Evolutionary conservation across 306 rosid genomes (phyloP).

Genomic region (Vachellia collinsii): DNA sequence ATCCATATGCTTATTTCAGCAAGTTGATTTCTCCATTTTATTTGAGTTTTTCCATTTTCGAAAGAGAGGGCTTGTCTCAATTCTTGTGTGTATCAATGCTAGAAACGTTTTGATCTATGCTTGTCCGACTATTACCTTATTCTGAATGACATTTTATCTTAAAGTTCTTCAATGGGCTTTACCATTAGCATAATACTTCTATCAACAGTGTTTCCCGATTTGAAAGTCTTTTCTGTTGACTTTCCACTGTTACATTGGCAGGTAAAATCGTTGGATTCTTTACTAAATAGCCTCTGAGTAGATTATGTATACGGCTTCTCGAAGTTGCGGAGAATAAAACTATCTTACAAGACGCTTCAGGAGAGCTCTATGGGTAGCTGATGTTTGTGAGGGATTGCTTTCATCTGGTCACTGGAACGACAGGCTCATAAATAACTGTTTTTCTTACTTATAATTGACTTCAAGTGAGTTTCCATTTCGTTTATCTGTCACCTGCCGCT

Average conservation of each 20-base stretch:
- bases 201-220: neutral
- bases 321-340: constrained; percentile 14
- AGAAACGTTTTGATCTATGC: neutral
- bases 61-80: neutral
- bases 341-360: neutral
- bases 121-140: neutral
- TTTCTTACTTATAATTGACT: constrained; percentile 20
- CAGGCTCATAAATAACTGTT: constrained; percentile 16
- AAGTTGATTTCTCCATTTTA: neutral
- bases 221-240: neutral
- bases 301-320: neutral
- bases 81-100: constrained; percentile 3
- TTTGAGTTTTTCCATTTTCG: neutral
- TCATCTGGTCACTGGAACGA: constrained; percentile 8
- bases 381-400: constrained; percentile 23
- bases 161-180: constrained; percentile 9
- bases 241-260: neutral
- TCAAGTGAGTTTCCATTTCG: constrained; percentile 5
- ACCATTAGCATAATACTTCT: constrained; percentile 3
- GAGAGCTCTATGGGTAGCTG: constrained; percentile 10
- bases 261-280: constrained; percentile 24
- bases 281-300: neutral
- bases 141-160: constrained; percentile 10
- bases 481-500: neutral
- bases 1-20: neutral